Conservation (phyloP, 2,329 filamentous ascomycete genomes). For the Cordyceps militaris region DNA sequence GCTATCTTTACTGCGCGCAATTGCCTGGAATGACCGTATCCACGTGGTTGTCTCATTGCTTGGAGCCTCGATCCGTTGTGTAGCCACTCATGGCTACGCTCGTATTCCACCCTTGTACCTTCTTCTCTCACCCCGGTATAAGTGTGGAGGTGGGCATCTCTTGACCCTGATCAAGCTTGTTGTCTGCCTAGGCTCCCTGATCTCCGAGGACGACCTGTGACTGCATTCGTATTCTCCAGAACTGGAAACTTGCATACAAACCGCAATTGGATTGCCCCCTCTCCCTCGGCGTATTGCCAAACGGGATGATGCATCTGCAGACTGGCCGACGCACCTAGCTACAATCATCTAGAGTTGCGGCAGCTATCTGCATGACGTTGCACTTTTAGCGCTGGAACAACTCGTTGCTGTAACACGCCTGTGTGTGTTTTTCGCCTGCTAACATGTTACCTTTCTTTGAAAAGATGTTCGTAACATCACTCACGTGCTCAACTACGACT, state of each 20-base stretch:
- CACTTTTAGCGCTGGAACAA: constrained; percentile 47
- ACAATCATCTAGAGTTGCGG: constrained; percentile 28
- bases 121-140: constrained; percentile 55
- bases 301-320: constrained; percentile 41
- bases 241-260: constrained; percentile 44
- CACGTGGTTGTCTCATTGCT: constrained; percentile 70
- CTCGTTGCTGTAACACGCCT: constrained; percentile 46
- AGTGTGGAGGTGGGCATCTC: constrained; percentile 69
- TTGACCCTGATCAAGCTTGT: constrained; percentile 64
- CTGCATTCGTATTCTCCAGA: constrained; percentile 35
- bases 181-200: constrained; percentile 52
- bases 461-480: constrained; percentile 99
- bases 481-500: constrained; percentile 99
- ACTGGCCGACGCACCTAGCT: constrained; percentile 31
- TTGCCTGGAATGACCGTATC: constrained; percentile 83
- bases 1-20: constrained; percentile 82
- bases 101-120: constrained; percentile 68
- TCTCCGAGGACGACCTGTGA: constrained; percentile 47
- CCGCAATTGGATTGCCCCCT: constrained; percentile 54
- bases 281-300: constrained; percentile 34
- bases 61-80: constrained; percentile 82
- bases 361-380: constrained; percentile 7
- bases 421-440: constrained; percentile 52
- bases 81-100: constrained; percentile 57
- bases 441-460: constrained; percentile 58